These are phyloP conservation scores for Syzygium malaccense DNA, from an alignment of 441 rosid species.

Conservation along the genomic window DNA sequence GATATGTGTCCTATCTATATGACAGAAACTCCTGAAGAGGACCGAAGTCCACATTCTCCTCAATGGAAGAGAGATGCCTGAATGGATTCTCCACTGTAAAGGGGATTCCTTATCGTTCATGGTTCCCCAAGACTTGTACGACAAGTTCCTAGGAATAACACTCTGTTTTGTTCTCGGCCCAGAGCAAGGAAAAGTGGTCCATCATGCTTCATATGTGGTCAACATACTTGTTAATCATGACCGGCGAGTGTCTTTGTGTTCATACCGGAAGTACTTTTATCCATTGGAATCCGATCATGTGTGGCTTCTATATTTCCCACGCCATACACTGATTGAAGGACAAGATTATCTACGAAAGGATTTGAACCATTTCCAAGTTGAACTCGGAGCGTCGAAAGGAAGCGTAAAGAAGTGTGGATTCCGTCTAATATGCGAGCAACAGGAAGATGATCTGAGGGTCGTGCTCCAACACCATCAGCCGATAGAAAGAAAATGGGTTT, in stretches of 20 bases:
- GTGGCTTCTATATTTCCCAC: neutral
- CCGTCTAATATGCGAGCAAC: neutral
- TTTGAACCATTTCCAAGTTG: neutral
- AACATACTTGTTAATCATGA: no score
- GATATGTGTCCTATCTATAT: neutral
- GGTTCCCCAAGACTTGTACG: neutral
- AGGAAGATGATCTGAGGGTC: neutral
- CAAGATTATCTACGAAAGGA: neutral
- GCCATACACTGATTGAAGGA: neutral
- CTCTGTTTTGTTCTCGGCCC: neutral
- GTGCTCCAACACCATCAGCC: neutral
- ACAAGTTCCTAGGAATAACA: neutral
- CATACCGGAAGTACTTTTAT: neutral
- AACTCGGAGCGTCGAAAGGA: neutral
- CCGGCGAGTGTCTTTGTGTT: neutral
- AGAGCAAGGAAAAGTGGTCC: neutral
- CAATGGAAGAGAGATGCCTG: neutral
- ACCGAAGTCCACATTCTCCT: neutral
- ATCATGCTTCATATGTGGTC: neutral
- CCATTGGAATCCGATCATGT: neutral
- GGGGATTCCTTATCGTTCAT: neutral
- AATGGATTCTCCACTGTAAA: neutral
- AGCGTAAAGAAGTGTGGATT: neutral
- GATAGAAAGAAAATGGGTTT: neutral
- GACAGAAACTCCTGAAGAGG: neutral